Base-by-base conservation (phyloP, 768 basidiomycete genomes). In the Auriculariales sp. region DNA sequence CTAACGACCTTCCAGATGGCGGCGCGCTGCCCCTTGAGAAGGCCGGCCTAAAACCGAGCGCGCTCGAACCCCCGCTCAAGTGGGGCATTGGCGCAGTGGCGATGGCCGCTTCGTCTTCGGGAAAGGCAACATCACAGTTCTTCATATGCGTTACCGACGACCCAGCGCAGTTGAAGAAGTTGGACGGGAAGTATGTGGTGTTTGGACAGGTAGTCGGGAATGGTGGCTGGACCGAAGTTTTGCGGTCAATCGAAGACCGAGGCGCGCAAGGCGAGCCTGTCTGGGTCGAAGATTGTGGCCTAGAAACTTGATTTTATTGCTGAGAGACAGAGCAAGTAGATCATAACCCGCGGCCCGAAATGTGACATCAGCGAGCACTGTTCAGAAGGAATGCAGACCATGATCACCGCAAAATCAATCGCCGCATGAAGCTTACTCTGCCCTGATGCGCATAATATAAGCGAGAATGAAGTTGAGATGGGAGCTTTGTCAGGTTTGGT, bases 121-220 rank as follows among this genome's bases (percentile, higher is more conserved):
- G 71, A 22, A 68, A 73, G 57, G 68, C 72, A 52, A 69, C 67
- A 34, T 70, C 68, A 3, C 69, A 75, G 57, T 75, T 74, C 58
- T 77, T 76, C 50, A 57, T 75, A 51, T 68, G 72, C 17, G 66
- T 75, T 30, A 64, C 71, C 2, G 61, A 66, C 45, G 66, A 71
- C 29, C 64, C 70, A 22, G 54, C 56, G 27, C 63, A 61, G 50
- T 62, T 72, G 35, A 62, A 65, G 36, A 78, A 72, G 59, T 55
- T 76, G 44, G 66, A 65, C n/a, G 72, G 72, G 33, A 73, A 71
- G 55, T 72, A 74, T 52, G 70, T 70, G 47, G 64, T 66, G 3
- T 75, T 72, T 53, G 72, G 68, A 4, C 57, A 64, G 48, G 53
- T 71, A 28, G 59, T 59, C 32, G 59, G 59, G 2, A 19, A 19